Conservation (phyloP, 148 eudicot species). For the Chenopodium album region DNA sequence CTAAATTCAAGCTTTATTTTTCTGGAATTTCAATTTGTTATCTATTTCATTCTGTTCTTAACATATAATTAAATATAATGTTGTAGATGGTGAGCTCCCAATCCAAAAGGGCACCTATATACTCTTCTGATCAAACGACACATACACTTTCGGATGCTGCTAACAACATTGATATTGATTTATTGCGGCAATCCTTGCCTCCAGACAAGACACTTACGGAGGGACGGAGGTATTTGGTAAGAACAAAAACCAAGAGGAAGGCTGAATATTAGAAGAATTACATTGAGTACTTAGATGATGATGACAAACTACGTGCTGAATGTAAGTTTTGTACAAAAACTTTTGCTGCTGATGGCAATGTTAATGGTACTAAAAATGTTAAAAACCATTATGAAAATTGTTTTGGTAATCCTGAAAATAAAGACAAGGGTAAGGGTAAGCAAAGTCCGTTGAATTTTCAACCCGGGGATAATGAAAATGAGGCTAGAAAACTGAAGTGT, state of each 20-base stretch:
- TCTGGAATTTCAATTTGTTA: too few species aligned
- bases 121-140: background rate
- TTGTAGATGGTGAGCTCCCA: background rate
- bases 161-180: too few species aligned
- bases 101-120: background rate
- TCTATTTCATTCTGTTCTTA: too few species aligned
- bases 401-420: background rate
- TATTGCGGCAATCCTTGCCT: too few species aligned
- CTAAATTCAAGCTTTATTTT: too few species aligned
- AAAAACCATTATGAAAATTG: background rate
- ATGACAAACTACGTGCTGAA: background rate
- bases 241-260: background rate
- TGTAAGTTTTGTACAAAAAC: slow-evolving; percentile 2
- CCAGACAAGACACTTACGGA: too few species aligned
- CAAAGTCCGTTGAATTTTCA: background rate
- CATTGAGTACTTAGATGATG: background rate
- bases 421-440: background rate
- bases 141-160: background rate
- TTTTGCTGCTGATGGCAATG: background rate
- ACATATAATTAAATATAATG: too few species aligned
- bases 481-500: background rate
- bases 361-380: slow-evolving; percentile 11
- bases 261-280: background rate
- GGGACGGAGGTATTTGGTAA: too few species aligned
- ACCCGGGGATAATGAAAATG: background rate